Conservation (phyloP, 805 yeast genomes). For the Myxozyma udenii region DNA sequence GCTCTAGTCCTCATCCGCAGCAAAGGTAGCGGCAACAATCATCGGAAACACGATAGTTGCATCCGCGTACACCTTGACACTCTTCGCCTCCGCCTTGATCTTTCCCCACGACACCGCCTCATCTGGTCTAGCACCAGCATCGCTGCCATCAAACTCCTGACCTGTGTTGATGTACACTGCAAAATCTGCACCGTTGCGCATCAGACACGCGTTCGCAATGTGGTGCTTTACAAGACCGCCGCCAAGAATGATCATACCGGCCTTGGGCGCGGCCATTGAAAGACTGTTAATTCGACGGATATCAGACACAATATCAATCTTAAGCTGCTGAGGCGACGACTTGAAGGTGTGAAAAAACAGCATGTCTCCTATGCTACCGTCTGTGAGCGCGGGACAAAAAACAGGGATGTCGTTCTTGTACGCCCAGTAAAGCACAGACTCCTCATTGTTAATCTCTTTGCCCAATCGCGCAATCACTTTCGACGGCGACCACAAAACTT, state of each 20-base stretch:
- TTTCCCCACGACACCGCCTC: slow-evolving; percentile 99
- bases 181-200: slow-evolving; percentile 99
- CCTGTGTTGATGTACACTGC: slow-evolving; percentile 98
- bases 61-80: slow-evolving; percentile 91
- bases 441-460: slow-evolving; percentile 89
- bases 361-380: slow-evolving; percentile 99
- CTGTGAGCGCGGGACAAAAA: slow-evolving; percentile 96
- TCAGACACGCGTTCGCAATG: slow-evolving; percentile 93
- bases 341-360: slow-evolving; percentile 96
- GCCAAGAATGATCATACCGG: slow-evolving; percentile 95
- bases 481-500: slow-evolving; percentile 89
- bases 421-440: slow-evolving; percentile 95
- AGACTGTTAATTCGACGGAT: slow-evolving; percentile 86
- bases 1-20: slow-evolving; percentile 5
- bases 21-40: slow-evolving; percentile 97
- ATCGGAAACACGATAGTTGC: slow-evolving; percentile 93
- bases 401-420: slow-evolving; percentile 94
- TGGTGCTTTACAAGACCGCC: slow-evolving; percentile 97
- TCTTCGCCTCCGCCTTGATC: slow-evolving; percentile 88
- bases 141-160: slow-evolving; percentile 98
- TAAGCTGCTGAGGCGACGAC: slow-evolving; percentile 82
- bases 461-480: slow-evolving; percentile 89
- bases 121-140: slow-evolving; percentile 98
- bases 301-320: slow-evolving; percentile 91
- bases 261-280: slow-evolving; percentile 90